phyloP scores from a whole-genome alignment of 208 protist genomes.

The Leishmania braziliensis region DNA sequence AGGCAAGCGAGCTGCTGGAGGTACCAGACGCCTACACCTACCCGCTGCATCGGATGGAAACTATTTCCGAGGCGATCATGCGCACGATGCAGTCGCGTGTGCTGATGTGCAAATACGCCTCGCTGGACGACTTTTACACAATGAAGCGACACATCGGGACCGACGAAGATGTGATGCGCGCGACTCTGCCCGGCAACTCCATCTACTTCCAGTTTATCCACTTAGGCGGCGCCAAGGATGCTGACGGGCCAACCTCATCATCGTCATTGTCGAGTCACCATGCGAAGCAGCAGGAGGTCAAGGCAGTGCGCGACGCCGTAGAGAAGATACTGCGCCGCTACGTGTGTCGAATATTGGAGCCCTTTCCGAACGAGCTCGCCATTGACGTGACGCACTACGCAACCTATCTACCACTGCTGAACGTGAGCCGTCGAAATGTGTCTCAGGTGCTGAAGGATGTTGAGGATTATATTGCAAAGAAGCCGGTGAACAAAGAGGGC shows the following conservation, averaged over 20 bases:
- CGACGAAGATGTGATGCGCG: constrained; percentile 29
- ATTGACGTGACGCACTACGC: constrained; percentile 65
- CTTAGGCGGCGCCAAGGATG: neutral
- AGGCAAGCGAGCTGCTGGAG: constrained; percentile 15
- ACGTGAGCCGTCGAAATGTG: constrained; percentile 33
- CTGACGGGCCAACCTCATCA: neutral
- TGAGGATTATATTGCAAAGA: constrained; percentile 7
- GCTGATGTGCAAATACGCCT: constrained; percentile 43
- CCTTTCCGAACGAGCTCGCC: constrained; percentile 44
- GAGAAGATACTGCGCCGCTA: constrained; percentile 42
- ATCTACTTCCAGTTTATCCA: constrained; percentile 15
- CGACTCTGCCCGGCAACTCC: neutral
- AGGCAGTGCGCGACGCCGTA: constrained; percentile 19
- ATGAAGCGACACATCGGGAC: constrained; percentile 24
- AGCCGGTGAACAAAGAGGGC: constrained; percentile 30
- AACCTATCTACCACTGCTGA: constrained; percentile 34
- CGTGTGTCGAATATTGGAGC: constrained; percentile 34
- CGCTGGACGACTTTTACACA: constrained; percentile 17
- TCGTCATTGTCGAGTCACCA: neutral
- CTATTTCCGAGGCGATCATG: constrained; percentile 48
- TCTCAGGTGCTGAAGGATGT: constrained; percentile 37
- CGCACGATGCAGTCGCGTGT: constrained; percentile 44
- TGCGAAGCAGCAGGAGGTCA: constrained; percentile 7
- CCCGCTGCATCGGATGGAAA: constrained; percentile 51
- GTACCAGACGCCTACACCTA: constrained; percentile 22